phyloP scores from a whole-genome alignment of 176 grass and related monocot species.

The Triticum dicoccoides region DNA sequence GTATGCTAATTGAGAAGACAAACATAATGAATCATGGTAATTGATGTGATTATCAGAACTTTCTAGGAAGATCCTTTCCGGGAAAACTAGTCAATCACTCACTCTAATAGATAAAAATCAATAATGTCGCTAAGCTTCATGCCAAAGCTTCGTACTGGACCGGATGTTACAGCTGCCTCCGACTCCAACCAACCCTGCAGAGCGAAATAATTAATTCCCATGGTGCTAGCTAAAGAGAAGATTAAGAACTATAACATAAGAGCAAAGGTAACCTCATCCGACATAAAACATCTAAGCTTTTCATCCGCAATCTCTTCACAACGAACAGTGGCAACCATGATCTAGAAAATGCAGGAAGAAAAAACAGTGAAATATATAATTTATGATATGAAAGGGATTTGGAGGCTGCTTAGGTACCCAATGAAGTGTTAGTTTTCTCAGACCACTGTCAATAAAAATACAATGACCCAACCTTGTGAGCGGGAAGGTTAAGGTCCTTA shows the following conservation, averaged over 20 bases:
- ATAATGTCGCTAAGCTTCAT: conserved; percentile 63
- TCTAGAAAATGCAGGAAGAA: conserved; percentile 40
- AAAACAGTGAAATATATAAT: conserved; percentile 7
- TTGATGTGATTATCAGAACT: not conserved
- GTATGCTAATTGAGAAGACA: not conserved
- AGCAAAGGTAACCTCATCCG: conserved; percentile 67
- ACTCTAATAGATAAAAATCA: conserved; percentile 74
- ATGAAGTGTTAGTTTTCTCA: conserved; percentile 15
- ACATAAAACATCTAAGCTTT: conserved; percentile 59
- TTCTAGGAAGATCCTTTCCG: not conserved
- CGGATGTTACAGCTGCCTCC: conserved; percentile 55
- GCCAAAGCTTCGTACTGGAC: conserved; percentile 57
- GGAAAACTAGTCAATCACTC: conserved; percentile 34
- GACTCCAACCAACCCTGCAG: conserved; percentile 82
- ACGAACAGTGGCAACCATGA: conserved; percentile 97
- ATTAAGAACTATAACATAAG: conserved; percentile 27
- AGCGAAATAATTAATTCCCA: not conserved
- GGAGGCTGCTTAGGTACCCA: not conserved
- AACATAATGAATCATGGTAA: not conserved
- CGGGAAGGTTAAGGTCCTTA: conserved; percentile 95
- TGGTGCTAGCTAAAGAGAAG: conserved; percentile 5
- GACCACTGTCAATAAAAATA: conserved; percentile 2
- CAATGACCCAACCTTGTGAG: conserved; percentile 83
- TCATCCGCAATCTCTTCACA: conserved; percentile 94
- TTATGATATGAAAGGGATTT: not conserved